Evolutionary conservation across 176 grass and related monocot genomes (phyloP), one percentile per base, ranked within the genome.

Genomic region (Puya raimondii): DNA sequence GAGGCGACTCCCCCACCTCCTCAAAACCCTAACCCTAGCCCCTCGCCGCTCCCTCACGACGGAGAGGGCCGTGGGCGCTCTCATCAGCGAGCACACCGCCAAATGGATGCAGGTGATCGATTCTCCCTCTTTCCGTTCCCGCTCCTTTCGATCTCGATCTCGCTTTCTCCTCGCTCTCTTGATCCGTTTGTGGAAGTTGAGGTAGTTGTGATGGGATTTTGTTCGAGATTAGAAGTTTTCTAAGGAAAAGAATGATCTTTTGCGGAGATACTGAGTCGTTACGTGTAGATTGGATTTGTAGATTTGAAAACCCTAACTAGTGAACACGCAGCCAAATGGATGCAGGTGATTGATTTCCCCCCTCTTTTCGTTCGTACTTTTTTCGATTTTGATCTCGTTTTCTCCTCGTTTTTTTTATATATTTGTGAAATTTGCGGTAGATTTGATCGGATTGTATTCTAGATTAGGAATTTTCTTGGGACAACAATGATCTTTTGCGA

Each of bases 81-180:
- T 91, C 48, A 68, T 99, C 51, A 68, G 87, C 66, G 77, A 80
- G 18, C 94, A 99, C 80, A 99, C 89, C 48, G 84, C 89, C 70
- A 99, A 93, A 75, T 99, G 94, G 94, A 93, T 93, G 94, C 94
- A 93, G 94, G 94, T 93, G 61, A 72, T 69, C 56, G 11, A 20
- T 13, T 49, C 48, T 9, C 29, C 4, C 53, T 0, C 14, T 5
- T 50, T 11, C 18, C 11, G 25, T 71, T 15, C 49, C 76, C 29
- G 23, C 59, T 10, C 51, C 59, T 72, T 54, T 56, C 57, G 73
- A 75, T 70, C 78, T 52, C 64, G 52, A 69, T 88, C 70, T 25
- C 52, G 49, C 57, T 48, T 4, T 58, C 2, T 12, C 16, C 63
- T 63, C 63, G 6, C 8, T 64, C 26, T 22, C 26, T 76, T 1